Conservation (phyloP, 2,329 filamentous ascomycete genomes). For the Fulvia fulva region DNA sequence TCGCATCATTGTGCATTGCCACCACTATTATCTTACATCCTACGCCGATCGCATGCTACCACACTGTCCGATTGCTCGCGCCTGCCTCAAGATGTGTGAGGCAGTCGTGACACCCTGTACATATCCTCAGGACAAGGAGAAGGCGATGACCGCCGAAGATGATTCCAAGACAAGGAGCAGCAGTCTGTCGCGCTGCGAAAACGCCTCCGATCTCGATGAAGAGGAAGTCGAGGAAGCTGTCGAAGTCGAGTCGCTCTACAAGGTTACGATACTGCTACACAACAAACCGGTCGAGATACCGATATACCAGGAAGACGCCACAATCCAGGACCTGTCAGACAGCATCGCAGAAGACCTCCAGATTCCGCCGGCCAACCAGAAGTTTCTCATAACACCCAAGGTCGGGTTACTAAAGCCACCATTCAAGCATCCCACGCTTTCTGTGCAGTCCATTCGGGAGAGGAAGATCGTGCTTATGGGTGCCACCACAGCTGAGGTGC, state of each 20-base stretch:
- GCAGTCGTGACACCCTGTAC: background rate
- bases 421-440: conserved; percentile 55
- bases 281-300: conserved; percentile 47
- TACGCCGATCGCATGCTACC: conserved; percentile 1
- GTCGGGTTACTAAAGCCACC: conserved; percentile 61
- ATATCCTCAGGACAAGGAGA: background rate
- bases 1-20: background rate
- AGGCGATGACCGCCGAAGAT: background rate
- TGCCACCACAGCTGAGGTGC: conserved; percentile 57
- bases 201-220: background rate
- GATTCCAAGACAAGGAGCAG: background rate
- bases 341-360: conserved; percentile 54
- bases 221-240: conserved; percentile 11
- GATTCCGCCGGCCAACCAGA: conserved; percentile 63
- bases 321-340: conserved; percentile 56
- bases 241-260: conserved; percentile 28
- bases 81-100: conserved; percentile 2
- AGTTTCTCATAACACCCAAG: conserved; percentile 62
- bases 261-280: conserved; percentile 54
- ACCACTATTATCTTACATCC: background rate
- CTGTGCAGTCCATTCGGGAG: conserved; percentile 47
- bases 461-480: conserved; percentile 66
- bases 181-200: background rate
- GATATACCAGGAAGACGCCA: conserved; percentile 47
- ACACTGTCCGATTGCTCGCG: conserved; percentile 2